phyloP scores from a whole-genome alignment of 768 basidiomycete species.

The Macrolepiota dolichaula region DNA sequence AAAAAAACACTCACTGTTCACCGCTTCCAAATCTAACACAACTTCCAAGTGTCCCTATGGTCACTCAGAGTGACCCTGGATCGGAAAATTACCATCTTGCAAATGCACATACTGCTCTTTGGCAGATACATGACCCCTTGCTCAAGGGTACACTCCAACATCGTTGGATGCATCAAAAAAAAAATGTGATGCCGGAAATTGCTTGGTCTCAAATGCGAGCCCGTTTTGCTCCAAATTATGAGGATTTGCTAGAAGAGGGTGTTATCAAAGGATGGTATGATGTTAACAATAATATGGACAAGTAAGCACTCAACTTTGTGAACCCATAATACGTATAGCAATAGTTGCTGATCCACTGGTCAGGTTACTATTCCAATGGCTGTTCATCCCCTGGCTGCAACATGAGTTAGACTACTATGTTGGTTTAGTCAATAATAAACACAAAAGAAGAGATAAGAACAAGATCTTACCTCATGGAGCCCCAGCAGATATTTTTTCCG shows the following conservation, averaged over 20 bases:
- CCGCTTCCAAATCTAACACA: neutral
- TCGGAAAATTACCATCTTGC: conserved; percentile 42
- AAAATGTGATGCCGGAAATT: conserved; percentile 41
- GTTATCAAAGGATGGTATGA: conserved; percentile 27
- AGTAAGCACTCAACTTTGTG: too few species aligned
- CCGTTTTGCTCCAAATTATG: conserved; percentile 31
- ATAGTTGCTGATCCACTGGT: neutral
- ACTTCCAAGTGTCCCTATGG: conserved; percentile 29
- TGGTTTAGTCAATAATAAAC: conserved; percentile 17
- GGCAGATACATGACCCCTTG: conserved; percentile 35
- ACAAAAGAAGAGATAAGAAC: conserved; percentile 21
- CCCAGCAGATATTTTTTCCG: conserved; percentile 30
- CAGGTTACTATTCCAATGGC: conserved; percentile 38
- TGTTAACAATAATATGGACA: conserved; percentile 19
- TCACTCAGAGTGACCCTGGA: conserved; percentile 43
- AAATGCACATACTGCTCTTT: conserved; percentile 36
- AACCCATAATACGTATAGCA: too few species aligned
- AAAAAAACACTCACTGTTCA: neutral
- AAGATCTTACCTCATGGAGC: conserved; percentile 38
- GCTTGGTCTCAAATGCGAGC: conserved; percentile 29
- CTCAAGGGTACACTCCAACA: conserved; percentile 38
- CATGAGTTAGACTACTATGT: conserved; percentile 29
- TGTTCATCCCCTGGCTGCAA: conserved; percentile 40
- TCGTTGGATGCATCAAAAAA: conserved; percentile 29
- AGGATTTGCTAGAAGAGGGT: conserved; percentile 28